phyloP scores from a whole-genome alignment of 179 eudicot species.

The Camellia oleifera region DNA sequence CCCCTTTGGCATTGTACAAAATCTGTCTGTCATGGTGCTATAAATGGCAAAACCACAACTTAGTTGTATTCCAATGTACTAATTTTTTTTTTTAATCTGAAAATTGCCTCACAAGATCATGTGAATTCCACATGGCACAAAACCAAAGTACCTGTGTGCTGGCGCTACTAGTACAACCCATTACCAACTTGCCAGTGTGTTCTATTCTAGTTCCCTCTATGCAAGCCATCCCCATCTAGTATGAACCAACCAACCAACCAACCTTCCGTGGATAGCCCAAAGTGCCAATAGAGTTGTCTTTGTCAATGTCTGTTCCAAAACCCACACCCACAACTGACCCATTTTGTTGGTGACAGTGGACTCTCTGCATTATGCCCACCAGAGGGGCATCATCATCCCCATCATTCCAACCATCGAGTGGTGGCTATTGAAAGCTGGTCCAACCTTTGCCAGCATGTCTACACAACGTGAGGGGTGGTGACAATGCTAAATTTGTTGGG shows the following conservation, averaged over 20 bases:
- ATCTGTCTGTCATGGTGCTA: not conserved
- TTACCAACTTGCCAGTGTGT: no score
- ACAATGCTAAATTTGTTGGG: not conserved
- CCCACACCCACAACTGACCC: not conserved
- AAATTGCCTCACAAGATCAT: not conserved
- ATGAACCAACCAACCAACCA: no score
- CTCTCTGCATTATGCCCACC: not conserved
- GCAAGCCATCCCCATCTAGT: no score
- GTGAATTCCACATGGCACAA: not conserved
- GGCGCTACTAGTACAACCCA: no score
- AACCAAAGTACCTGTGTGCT: no score
- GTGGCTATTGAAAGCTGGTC: constrained; percentile 6
- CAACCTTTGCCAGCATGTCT: not conserved
- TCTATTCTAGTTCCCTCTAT: no score
- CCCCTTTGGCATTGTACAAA: no score
- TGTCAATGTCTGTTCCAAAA: no score
- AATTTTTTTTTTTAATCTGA: not conserved
- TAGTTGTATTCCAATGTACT: not conserved
- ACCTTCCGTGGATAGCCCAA: not conserved
- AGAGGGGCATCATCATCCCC: not conserved
- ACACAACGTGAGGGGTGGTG: constrained; percentile 10
- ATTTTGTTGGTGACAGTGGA: not conserved
- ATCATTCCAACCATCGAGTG: constrained; percentile 1
- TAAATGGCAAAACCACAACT: not conserved
- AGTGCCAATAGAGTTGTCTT: not conserved